Conservation (phyloP, 139 green algal species). For the Marvania coccoides region DNA sequence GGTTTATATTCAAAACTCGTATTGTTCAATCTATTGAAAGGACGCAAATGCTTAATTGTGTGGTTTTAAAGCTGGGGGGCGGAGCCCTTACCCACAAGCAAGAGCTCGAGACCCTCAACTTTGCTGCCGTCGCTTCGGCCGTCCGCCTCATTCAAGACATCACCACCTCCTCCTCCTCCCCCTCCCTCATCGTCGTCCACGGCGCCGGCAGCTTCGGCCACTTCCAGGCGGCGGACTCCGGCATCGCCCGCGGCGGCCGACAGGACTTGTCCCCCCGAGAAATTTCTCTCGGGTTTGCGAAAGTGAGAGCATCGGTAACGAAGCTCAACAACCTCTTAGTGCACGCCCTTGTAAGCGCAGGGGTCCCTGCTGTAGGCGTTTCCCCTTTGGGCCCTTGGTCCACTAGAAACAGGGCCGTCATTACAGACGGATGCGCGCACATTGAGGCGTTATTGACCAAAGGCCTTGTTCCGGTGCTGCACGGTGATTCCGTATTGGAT, state of each 20-base stretch:
- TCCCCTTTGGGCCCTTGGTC: slow-evolving; percentile 42
- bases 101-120: slow-evolving; percentile 41
- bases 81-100: slow-evolving; percentile 56
- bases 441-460: slow-evolving; percentile 6
- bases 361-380: slow-evolving; percentile 42
- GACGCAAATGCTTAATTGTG: no score
- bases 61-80: slow-evolving; percentile 63
- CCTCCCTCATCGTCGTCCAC: slow-evolving; percentile 45
- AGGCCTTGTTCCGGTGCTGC: slow-evolving; percentile 59
- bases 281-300: slow-evolving; percentile 28
- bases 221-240: slow-evolving; percentile 27
- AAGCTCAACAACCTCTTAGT: slow-evolving; percentile 45
- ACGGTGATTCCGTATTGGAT: slow-evolving; percentile 55
- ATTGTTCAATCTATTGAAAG: no score
- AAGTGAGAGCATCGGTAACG: slow-evolving; percentile 39
- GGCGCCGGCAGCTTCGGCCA: slow-evolving; percentile 69
- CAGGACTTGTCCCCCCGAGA: neutral
- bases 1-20: no score
- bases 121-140: no score
- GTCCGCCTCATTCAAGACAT: no score
- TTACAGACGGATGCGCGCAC: neutral
- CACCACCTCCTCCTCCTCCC: no score
- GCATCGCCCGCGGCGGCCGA: slow-evolving; percentile 33
- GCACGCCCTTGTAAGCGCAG: slow-evolving; percentile 19
- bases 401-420: slow-evolving; percentile 7